Base-by-base conservation (phyloP, 805 yeast species). In the Sugiyamaella marilandica region DNA sequence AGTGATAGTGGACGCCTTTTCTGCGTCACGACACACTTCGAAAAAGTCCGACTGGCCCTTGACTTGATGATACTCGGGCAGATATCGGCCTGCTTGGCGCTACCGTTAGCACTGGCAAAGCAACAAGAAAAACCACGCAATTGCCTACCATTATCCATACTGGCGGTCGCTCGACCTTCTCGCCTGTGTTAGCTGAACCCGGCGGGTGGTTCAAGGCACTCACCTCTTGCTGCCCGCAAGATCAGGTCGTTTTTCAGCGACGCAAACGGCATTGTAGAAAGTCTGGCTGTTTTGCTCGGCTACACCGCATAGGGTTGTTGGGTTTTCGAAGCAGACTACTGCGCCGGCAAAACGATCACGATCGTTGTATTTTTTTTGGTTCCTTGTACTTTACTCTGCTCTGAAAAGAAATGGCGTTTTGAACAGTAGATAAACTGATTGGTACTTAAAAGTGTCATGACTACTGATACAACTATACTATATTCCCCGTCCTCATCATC, bases 1-100 rank as follows among this genome's bases (percentile, higher is more conserved):
- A 1, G 99, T 94, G 66, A 94, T 89, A 51, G 81, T 92, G 26
- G 95, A 82, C 1, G 98, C 99, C 60, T 86, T 81, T 67, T 92
- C 97, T 1, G 98, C 89, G 66, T 88, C 94, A 64, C 94, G 78
- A 66, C 99, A 94, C n/a, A 94, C 83, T 65, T 90, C 96, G 65
- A 94, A 94, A 69, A 94, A 94, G 70, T 94, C 96, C 59, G 87
- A 77, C 13, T 78, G 78, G 47, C 81, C 95, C 66, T 94, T 94
- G 46, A 83, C 97, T 65, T 82, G 79, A 68, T 91, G 96, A 67
- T 94, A 94, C 67, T 94, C 69, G 8, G 73, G 73, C 52, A 84
- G 73, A 63, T 91, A 90, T 56, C 97, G 78, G 16, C 97, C 97
- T n/a, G 97, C 97, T 74, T 90, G 97, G 71, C 97, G 82, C 81